Percentiles rank a stretch among this genome's conserved stretches.
These are phyloP conservation scores for Hepatocystis sp. DNA, from an alignment of 169 alveolate genomes.

Conservation along the genomic window DNA sequence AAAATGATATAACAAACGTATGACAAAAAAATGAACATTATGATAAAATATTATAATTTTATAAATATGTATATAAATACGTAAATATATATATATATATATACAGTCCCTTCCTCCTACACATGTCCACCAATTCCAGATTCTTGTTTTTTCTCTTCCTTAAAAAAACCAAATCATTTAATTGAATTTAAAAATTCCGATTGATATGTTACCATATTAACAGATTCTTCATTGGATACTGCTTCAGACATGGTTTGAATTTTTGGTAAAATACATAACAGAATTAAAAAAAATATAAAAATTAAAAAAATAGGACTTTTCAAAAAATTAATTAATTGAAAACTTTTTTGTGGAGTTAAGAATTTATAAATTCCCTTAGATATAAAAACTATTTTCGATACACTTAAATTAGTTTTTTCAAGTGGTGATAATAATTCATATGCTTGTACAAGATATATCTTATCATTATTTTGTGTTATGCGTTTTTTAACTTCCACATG, in stretches of 20 bases:
- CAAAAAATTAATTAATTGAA: slow-evolving; percentile 33
- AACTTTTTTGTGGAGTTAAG: slow-evolving; percentile 34
- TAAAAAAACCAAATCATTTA: slow-evolving; percentile 1
- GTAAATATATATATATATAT: no score
- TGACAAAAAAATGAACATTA: not conserved
- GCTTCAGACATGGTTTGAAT: slow-evolving; percentile 66
- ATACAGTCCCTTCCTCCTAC: no score
- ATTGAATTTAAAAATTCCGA: slow-evolving; percentile 48
- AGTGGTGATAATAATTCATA: slow-evolving; percentile 59
- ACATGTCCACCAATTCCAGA: not conserved
- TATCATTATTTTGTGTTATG: slow-evolving; percentile 50
- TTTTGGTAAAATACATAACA: slow-evolving; percentile 58
- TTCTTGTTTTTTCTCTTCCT: not conserved
- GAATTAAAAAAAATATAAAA: slow-evolving; percentile 60
- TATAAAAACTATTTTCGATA: slow-evolving; percentile 36
- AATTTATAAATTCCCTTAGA: slow-evolving; percentile 43
- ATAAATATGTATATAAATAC: no score
- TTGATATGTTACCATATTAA: slow-evolving; percentile 15
- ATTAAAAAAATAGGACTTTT: slow-evolving; percentile 70
- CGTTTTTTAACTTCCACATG: slow-evolving; percentile 64
- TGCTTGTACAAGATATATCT: slow-evolving; percentile 49
- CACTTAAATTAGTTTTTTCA: slow-evolving; percentile 64
- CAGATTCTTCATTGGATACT: slow-evolving; percentile 43
- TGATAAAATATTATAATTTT: no score
- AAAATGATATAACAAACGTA: no score